Evolutionary conservation across 2,329 filamentous ascomycete genomes (phyloP).

Genomic region (Neonectria ditissima): DNA sequence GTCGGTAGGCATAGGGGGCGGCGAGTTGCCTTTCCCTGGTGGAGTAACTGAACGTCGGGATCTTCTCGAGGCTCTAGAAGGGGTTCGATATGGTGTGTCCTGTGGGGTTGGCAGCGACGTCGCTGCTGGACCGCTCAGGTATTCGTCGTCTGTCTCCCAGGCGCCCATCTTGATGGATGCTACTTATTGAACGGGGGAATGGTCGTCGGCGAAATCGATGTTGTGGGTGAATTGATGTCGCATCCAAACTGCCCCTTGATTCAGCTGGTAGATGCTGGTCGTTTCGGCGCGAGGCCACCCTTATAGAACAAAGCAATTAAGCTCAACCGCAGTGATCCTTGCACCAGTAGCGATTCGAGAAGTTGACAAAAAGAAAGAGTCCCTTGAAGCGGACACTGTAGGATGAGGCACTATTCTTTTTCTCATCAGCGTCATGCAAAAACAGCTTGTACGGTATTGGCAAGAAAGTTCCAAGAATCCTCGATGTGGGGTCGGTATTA

Average conservation of each 20-base stretch:
- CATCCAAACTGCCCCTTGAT: constrained; percentile 15
- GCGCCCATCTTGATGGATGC: constrained; percentile 59
- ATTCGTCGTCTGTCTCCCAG: constrained; percentile 75
- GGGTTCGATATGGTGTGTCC: constrained; percentile 78
- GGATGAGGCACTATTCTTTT: constrained; percentile 21
- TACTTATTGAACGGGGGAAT: not conserved
- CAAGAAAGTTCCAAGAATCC: constrained; percentile 7
- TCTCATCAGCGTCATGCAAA: constrained; percentile 25
- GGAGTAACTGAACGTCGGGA: constrained; percentile 78
- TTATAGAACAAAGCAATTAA: constrained; percentile 2
- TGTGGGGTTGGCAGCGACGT: constrained; percentile 76
- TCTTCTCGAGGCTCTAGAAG: constrained; percentile 71
- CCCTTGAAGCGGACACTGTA: constrained; percentile 20
- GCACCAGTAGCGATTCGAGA: constrained; percentile 28
- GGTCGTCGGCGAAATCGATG: constrained; percentile 2
- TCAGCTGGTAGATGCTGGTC: not conserved
- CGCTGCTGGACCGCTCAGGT: constrained; percentile 63
- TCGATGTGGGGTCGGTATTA: not conserved
- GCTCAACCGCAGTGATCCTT: constrained; percentile 30
- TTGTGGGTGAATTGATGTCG: not conserved
- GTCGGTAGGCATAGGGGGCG: constrained; percentile 61
- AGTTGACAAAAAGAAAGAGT: constrained; percentile 19
- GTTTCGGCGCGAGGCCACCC: not conserved
- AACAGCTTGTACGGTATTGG: constrained; percentile 13
- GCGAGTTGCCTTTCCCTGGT: constrained; percentile 68